Conservation (phyloP, 331 rosid species). For the Spiraea crenata region DNA sequence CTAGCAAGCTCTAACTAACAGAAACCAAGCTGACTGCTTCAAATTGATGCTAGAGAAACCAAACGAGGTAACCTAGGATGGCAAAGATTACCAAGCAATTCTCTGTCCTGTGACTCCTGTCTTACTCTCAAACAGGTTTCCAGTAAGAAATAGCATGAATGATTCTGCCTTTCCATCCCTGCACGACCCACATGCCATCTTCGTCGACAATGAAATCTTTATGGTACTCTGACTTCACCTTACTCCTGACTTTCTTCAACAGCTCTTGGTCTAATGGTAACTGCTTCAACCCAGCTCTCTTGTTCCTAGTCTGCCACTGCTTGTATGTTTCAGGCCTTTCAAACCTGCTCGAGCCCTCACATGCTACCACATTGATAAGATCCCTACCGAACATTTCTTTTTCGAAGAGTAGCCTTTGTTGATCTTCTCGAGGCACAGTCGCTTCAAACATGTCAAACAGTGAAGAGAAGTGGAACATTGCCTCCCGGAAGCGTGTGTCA, state of each 20-base stretch:
- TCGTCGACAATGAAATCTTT: conserved; percentile 55
- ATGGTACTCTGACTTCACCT: conserved; percentile 59
- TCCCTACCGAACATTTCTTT: conserved; percentile 58
- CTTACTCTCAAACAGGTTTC: conserved; percentile 43
- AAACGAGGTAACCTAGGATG: not conserved
- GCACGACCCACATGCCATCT: conserved; percentile 74
- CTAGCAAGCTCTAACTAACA: not conserved
- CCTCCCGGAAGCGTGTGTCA: conserved; percentile 61
- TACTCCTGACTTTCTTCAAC: conserved; percentile 34
- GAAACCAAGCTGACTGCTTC: not conserved
- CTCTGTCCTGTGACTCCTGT: too few species aligned
- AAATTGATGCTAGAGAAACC: not conserved
- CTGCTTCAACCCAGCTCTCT: conserved; percentile 74
- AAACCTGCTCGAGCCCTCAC: conserved; percentile 76
- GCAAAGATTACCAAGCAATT: too few species aligned
- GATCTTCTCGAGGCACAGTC: conserved; percentile 51
- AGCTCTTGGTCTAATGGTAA: conserved; percentile 41
- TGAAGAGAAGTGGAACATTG: conserved; percentile 72
- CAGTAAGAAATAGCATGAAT: conserved; percentile 64
- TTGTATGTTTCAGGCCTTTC: conserved; percentile 88
- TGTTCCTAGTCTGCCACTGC: conserved; percentile 80
- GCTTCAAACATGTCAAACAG: conserved; percentile 77
- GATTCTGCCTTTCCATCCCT: conserved; percentile 84
- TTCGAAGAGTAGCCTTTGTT: conserved; percentile 52
- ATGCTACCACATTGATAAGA: conserved; percentile 67